A percentile compares a stretch with the other conserved stretches of the same genome.
These are phyloP conservation scores for Clonostachys rosea DNA, from an alignment of 2,329 filamentous ascomycete genomes.

Conservation along the genomic window DNA sequence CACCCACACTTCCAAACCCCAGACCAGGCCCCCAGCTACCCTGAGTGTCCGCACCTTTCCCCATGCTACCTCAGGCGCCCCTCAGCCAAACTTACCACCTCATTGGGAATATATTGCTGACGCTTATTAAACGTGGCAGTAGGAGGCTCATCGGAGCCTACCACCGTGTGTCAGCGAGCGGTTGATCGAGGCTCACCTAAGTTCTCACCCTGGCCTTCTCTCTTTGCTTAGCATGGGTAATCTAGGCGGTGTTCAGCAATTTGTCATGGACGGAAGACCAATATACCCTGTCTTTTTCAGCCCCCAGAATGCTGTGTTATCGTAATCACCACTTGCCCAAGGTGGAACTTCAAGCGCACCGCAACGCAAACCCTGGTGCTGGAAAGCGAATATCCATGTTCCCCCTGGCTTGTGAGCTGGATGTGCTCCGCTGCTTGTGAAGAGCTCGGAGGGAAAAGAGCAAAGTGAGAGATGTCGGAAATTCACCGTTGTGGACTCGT, in stretches of 20 bases:
- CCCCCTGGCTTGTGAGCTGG: constrained; percentile 34
- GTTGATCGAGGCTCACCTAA: constrained; percentile 22
- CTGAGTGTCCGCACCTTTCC: too few species aligned
- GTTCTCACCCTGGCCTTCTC: constrained; percentile 41
- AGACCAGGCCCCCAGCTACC: too few species aligned
- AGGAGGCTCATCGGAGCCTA: constrained; percentile 27
- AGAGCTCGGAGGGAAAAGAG: constrained; percentile 38
- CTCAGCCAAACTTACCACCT: too few species aligned
- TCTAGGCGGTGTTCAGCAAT: constrained; percentile 35
- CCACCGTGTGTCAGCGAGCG: constrained; percentile 46
- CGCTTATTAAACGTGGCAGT: neutral
- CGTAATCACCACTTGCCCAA: constrained; percentile 51
- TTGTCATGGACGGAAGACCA: constrained; percentile 45
- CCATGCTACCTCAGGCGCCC: too few species aligned
- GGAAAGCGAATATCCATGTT: constrained; percentile 36
- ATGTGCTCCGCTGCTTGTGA: constrained; percentile 49
- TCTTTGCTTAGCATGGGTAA: constrained; percentile 54
- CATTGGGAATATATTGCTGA: too few species aligned
- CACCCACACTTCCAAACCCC: neutral
- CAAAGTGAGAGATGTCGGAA: constrained; percentile 45
- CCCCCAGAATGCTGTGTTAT: constrained; percentile 39
- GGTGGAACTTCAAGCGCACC: constrained; percentile 34
- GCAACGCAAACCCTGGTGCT: constrained; percentile 52
- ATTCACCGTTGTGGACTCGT: constrained; percentile 55
- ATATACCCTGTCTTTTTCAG: constrained; percentile 44